Base-by-base conservation (phyloP, 2,329 filamentous ascomycete genomes). In the Zasmidium cellare region DNA sequence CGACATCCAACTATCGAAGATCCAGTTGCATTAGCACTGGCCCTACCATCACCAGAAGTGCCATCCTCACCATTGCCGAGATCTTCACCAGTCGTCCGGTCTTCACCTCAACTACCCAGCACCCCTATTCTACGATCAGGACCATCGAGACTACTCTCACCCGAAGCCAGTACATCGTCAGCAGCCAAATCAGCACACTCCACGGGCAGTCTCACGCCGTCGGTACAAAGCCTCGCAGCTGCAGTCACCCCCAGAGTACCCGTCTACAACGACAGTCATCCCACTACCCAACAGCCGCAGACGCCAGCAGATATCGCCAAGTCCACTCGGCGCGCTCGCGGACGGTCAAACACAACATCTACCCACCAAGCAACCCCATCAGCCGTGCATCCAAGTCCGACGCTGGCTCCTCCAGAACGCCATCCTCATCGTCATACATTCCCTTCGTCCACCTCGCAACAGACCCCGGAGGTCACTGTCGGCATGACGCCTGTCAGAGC, bases 291-390 rank as follows among this genome's bases (percentile, higher is more conserved):
- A 3, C 72, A 74, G 52, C 72, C 72, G 3, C 71, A 71, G 45
- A 74, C 71, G 1, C 71, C 72, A 14, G 70, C 71, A n/a, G 71
- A 74, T 52, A 28, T 72, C 9, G 47, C 45, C 16, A 57, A 53
- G 22, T 59, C 61, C 0, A 48, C 56, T 2, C 54, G 66, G 9
- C 60, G 62, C 1, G 19, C 38, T 19, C 67, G 59, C 16, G 54
- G 53, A 7, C 61, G 56, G 16, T 67, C 64, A 2, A 63, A 67
- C 14, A 57, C 57, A 9, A 49, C 52, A 22, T 35, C 55, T 51
- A 16, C 56, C 51, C n/a, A 25, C 16, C 38, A 35, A 6, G 7
- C 35, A 41, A 9, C 35, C 5, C n/a, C 16, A 9, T 41, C 35
- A n/a, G 5, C 16, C 16, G 12, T 41, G 7, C 35, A 41, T 6